phyloP scores from a whole-genome alignment of 1,284 basidiomycete genomes.

The Cryptococcus sp. region DNA sequence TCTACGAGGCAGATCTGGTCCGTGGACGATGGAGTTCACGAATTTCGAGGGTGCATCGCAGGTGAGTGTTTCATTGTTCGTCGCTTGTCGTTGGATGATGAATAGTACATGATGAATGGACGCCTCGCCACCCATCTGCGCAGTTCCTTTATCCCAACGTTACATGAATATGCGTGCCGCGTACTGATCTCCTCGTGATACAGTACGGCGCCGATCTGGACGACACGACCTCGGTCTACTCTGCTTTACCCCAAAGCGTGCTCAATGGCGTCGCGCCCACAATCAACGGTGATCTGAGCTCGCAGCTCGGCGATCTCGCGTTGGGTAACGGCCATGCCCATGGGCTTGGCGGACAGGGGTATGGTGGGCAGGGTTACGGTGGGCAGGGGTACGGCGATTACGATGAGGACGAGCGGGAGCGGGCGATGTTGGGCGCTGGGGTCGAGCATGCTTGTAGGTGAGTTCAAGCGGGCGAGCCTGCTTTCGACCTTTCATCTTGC shows the following conservation, averaged over 20 bases:
- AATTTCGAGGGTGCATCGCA: slow-evolving; percentile 68
- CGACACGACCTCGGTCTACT: slow-evolving; percentile 74
- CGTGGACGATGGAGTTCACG: slow-evolving; percentile 60
- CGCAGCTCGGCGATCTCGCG: slow-evolving; percentile 17
- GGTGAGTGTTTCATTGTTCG: slow-evolving; percentile 24
- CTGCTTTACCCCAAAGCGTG: slow-evolving; percentile 36
- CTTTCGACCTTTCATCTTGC: background rate
- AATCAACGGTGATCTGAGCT: slow-evolving; percentile 18
- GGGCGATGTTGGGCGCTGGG: slow-evolving; percentile 79
- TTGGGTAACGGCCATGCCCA: slow-evolving; percentile 11
- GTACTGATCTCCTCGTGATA: slow-evolving; percentile 72
- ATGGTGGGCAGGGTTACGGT: slow-evolving; percentile 67
- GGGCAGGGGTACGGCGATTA: slow-evolving; percentile 2
- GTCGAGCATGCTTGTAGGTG: slow-evolving; percentile 95
- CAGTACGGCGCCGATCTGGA: slow-evolving; percentile 69
- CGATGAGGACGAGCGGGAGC: slow-evolving; percentile 69
- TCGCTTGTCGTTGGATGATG: background rate
- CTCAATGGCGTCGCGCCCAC: slow-evolving; percentile 10
- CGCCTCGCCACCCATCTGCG: background rate
- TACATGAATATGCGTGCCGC: background rate
- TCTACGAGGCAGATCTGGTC: too few relatives aligned
- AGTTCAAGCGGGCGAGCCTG: slow-evolving; percentile 42
- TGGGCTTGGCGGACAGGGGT: slow-evolving; percentile 44
- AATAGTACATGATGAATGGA: background rate
- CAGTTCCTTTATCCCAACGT: background rate